Evolutionary conservation across 1,284 basidiomycete genomes (phyloP).

Genomic region (Microbotryum violaceum): DNA sequence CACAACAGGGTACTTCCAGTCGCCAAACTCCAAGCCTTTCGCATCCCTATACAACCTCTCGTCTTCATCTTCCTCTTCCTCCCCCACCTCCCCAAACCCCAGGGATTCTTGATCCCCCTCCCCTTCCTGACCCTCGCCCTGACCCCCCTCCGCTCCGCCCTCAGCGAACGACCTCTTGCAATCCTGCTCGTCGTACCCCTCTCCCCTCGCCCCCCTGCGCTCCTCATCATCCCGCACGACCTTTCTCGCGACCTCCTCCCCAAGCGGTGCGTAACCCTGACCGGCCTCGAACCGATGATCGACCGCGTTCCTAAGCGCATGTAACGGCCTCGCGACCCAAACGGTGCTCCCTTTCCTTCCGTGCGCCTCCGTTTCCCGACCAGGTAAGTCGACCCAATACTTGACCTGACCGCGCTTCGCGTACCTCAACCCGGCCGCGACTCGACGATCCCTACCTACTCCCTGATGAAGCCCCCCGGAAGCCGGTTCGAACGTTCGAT

Average conservation of each 20-base stretch:
- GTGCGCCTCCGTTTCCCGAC: slow-evolving; percentile 39
- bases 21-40: slow-evolving; percentile 68
- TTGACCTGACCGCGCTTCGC: slow-evolving; percentile 67
- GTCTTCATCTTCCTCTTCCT: slow-evolving; percentile 49
- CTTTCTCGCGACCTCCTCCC: slow-evolving; percentile 57
- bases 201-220: too few species aligned
- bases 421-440: slow-evolving; percentile 83
- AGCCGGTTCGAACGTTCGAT: slow-evolving; percentile 89
- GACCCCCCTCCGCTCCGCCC: slow-evolving; percentile 5
- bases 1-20: slow-evolving; percentile 34
- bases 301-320: slow-evolving; percentile 44
- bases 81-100: slow-evolving; percentile 41
- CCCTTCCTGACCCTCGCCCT: slow-evolving; percentile 7
- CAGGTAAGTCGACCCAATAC: slow-evolving; percentile 54
- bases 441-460: slow-evolving; percentile 67
- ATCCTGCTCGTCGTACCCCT: slow-evolving; percentile 44
- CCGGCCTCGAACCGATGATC: slow-evolving; percentile 49
- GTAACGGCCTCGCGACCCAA: slow-evolving; percentile 37
- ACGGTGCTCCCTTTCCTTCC: slow-evolving; percentile 18
- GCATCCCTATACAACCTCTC: slow-evolving; percentile 56
- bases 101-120: slow-evolving; percentile 31
- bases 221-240: slow-evolving; percentile 48
- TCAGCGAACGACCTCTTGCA: background rate
- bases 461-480: slow-evolving; percentile 88
- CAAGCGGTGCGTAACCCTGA: slow-evolving; percentile 67